Conservation (phyloP, 768 basidiomycete genomes). For the Russula ochroleuca region DNA sequence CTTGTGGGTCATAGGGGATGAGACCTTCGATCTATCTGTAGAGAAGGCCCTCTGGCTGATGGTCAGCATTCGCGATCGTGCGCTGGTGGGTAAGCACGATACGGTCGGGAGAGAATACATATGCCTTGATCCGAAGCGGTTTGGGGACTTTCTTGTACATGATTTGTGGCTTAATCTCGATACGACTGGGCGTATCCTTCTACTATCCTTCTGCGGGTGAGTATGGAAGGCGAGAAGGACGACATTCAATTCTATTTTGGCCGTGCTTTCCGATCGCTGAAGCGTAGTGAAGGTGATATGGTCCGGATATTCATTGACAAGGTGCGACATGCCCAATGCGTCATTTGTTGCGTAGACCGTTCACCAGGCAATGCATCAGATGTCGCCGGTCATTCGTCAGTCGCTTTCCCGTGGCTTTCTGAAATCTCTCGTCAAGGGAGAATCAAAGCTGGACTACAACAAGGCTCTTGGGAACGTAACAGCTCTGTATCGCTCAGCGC, state of each 20-base stretch:
- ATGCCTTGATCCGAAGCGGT: constrained; percentile 84
- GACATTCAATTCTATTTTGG: constrained; percentile 98
- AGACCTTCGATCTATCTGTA: constrained; percentile 92
- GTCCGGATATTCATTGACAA: constrained; percentile 95
- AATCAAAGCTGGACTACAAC: constrained; percentile 75
- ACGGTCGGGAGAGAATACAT: constrained; percentile 88
- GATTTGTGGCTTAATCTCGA: constrained; percentile 93
- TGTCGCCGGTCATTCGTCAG: constrained; percentile 89
- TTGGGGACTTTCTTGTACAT: constrained; percentile 83
- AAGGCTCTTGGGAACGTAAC: constrained; percentile 81
- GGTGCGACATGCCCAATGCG: constrained; percentile 41
- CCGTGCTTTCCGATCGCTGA: constrained; percentile 87
- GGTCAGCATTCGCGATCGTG: constrained; percentile 89
- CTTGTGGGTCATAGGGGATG: constrained; percentile 65
- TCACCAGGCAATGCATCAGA: constrained; percentile 45
- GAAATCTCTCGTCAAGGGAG: constrained; percentile 69
- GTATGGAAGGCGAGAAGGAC: constrained; percentile 99
- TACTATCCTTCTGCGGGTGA: constrained; percentile 85
- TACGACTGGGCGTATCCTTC: constrained; percentile 73
- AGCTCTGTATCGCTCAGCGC: constrained; percentile 74
- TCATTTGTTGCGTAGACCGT: not conserved
- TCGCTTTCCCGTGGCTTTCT: constrained; percentile 73
- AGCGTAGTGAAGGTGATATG: constrained; percentile 94
- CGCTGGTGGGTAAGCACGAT: constrained; percentile 88
- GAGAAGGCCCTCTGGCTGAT: constrained; percentile 95